Percentiles rank a stretch among this genome's conserved stretches.
Evolutionary conservation across 345 rosid species (phyloP).

Genomic region (Draba incana): DNA sequence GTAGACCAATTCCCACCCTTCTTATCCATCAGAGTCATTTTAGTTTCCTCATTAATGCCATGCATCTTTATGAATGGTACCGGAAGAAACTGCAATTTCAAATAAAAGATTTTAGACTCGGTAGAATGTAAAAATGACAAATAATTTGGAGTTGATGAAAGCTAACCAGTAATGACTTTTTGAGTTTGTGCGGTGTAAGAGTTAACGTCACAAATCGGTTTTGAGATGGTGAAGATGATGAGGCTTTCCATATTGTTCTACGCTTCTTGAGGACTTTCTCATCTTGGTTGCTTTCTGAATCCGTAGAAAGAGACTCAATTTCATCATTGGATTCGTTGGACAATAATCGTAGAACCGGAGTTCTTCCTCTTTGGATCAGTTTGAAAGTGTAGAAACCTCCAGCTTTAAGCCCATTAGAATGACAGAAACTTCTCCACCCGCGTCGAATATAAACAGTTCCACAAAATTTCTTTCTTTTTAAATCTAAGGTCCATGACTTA

Average conservation of each 20-base stretch:
- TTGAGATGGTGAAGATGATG: slow-evolving; percentile 23
- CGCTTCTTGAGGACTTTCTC: background rate
- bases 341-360: background rate
- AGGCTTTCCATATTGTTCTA: background rate
- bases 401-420: background rate
- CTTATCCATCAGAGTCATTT: slow-evolving; percentile 2
- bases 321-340: background rate
- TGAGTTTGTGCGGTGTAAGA: background rate
- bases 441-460: background rate
- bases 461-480: background rate
- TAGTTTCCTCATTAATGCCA: background rate
- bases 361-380: background rate
- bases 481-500: background rate
- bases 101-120: background rate
- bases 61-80: background rate
- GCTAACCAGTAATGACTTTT: slow-evolving; percentile 10
- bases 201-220: slow-evolving; percentile 22
- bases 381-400: background rate
- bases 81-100: slow-evolving; percentile 14
- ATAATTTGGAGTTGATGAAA: slow-evolving; percentile 2
- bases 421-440: slow-evolving; percentile 7
- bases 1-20: slow-evolving; percentile 13
- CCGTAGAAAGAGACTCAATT: slow-evolving; percentile 18
- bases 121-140: background rate
- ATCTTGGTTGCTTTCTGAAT: background rate